Evolutionary conservation across 73 alveolate species (phyloP).

Genomic region (Blepharisma stoltei): DNA sequence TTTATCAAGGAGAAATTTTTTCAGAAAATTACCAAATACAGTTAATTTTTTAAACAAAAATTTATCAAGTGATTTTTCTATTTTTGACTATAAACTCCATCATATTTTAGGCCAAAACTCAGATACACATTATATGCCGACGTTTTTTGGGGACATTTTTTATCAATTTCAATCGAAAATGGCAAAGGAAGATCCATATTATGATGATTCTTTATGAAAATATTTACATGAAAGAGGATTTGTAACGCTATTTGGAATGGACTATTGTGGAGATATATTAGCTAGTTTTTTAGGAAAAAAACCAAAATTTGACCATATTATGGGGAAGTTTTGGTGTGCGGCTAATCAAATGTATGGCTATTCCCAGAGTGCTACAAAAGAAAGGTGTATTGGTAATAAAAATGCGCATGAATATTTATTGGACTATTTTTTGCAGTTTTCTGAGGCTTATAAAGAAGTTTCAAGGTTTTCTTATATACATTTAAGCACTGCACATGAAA

Average conservation of each 20-base stretch:
- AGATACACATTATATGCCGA: background rate
- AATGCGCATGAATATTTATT: constrained; percentile 14
- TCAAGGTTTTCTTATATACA: constrained; percentile 3
- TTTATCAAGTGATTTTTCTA: background rate
- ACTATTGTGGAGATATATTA: background rate
- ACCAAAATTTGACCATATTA: constrained; percentile 21
- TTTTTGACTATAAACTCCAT: constrained; percentile 7
- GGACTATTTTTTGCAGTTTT: constrained; percentile 20
- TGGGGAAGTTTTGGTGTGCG: background rate
- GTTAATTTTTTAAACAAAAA: constrained; percentile 20
- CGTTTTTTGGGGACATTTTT: background rate
- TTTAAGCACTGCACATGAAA: constrained; percentile 30
- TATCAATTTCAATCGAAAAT: background rate
- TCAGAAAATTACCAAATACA: constrained; percentile 21
- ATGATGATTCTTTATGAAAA: background rate
- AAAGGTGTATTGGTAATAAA: constrained; percentile 27
- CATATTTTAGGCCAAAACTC: constrained; percentile 5
- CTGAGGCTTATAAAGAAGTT: constrained; percentile 13
- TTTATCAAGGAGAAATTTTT: constrained; percentile 23
- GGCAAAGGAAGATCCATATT: background rate
- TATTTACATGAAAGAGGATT: constrained; percentile 18
- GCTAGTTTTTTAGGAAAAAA: constrained; percentile 5
- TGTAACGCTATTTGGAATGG: background rate
- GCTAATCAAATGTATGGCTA: background rate
- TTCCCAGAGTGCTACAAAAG: background rate